A percentile compares a stretch with the other conserved stretches of the same genome.
These are phyloP conservation scores for Trichoderma hamatum DNA, from an alignment of 2,329 filamentous ascomycete genomes.

Conservation along the genomic window DNA sequence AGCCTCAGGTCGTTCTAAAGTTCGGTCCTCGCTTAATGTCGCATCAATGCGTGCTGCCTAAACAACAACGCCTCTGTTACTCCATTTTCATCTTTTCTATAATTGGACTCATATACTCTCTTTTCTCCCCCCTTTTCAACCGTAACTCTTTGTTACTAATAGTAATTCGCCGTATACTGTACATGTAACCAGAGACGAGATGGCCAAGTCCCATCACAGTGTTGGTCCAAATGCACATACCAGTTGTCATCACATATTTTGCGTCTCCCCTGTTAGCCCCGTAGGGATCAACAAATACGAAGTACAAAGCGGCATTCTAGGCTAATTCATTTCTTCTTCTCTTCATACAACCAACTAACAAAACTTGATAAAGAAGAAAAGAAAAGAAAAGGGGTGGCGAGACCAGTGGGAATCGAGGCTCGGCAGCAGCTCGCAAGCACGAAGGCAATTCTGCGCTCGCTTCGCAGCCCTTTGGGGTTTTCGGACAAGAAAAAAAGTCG, in stretches of 20 bases:
- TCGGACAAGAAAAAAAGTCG: background rate
- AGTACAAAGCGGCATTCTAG: background rate
- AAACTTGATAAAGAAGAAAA: background rate
- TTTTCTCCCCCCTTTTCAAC: background rate
- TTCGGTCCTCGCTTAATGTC: background rate
- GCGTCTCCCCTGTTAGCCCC: background rate
- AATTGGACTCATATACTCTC: background rate
- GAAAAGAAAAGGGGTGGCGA: background rate
- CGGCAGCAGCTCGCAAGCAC: background rate
- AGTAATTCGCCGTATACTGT: background rate
- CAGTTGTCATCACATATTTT: background rate
- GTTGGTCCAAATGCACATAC: background rate
- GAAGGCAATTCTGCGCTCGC: background rate
- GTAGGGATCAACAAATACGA: background rate
- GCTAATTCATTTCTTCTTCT: too few relatives aligned
- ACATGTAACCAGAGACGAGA: background rate
- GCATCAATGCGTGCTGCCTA: background rate
- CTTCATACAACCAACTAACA: background rate
- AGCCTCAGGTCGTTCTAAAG: background rate
- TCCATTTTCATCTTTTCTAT: background rate
- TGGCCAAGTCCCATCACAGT: background rate
- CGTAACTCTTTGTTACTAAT: background rate
- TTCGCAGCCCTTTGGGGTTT: background rate
- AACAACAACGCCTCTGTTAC: background rate
- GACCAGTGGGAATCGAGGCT: background rate